These are phyloP conservation scores for Buddleja alternifolia DNA, from an alignment of 257 asterid species.

Conservation along the genomic window DNA sequence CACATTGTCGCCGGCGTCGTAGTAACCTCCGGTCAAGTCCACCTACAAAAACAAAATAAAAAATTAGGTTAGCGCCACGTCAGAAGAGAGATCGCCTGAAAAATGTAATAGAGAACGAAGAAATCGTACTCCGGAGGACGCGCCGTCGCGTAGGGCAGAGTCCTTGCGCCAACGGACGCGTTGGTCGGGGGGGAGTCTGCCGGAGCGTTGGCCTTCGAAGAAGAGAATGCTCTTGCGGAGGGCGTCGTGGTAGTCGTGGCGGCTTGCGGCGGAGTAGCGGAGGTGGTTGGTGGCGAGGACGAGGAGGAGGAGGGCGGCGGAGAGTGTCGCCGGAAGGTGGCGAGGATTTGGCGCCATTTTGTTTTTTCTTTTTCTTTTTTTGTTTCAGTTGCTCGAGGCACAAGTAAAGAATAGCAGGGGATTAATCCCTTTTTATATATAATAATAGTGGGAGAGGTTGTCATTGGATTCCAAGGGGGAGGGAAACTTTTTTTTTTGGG, in stretches of 20 bases:
- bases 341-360: slow-evolving; percentile 68
- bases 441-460: slow-evolving; percentile 19
- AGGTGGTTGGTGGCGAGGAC: slow-evolving; percentile 16
- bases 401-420: slow-evolving; percentile 32
- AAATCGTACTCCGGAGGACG: slow-evolving; percentile 60
- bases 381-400: slow-evolving; percentile 38
- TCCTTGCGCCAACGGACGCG: slow-evolving; percentile 78
- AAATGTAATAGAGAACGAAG: neutral
- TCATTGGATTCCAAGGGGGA: slow-evolving; percentile 61
- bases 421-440: slow-evolving; percentile 8
- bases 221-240: slow-evolving; percentile 82
- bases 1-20: slow-evolving; percentile 90
- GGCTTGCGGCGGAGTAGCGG: slow-evolving; percentile 26
- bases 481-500: too few species aligned
- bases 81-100: neutral
- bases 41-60: too few species aligned
- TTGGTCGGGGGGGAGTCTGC: slow-evolving; percentile 77
- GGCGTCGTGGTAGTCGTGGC: slow-evolving; percentile 77
- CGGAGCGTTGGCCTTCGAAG: slow-evolving; percentile 98
- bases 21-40: slow-evolving; percentile 85
- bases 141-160: slow-evolving; percentile 86
- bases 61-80: neutral
- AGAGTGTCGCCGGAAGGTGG: slow-evolving; percentile 40
- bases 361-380: neutral
- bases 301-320: slow-evolving; percentile 33